These are phyloP conservation scores for Globisporangium canariense DNA, from an alignment of 352 stramenopile genomes.

Conservation along the genomic window DNA sequence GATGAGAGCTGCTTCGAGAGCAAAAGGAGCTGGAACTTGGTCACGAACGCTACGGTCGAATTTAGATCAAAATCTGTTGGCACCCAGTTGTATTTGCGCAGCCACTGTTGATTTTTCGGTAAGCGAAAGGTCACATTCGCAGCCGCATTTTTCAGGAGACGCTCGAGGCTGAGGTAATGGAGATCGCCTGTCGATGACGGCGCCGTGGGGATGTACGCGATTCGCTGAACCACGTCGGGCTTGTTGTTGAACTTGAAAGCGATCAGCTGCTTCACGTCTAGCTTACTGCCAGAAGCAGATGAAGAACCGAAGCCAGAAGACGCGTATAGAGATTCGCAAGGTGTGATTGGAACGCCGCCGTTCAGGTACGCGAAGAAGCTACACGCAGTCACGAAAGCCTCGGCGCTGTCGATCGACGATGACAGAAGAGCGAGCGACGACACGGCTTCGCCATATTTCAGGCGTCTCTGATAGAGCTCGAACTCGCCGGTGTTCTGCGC, in stretches of 20 bases:
- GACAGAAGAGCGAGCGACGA: not conserved
- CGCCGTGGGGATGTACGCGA: conserved; percentile 3
- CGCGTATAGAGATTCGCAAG: not conserved
- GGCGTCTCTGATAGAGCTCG: not conserved
- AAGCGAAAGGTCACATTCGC: not conserved
- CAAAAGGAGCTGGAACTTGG: conserved; percentile 1
- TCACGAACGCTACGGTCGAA: conserved; percentile 1
- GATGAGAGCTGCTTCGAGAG: not conserved
- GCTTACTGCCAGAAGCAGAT: not conserved
- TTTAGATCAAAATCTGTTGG: not conserved
- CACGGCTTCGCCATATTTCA: not conserved
- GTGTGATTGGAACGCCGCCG: not conserved
- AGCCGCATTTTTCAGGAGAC: not conserved
- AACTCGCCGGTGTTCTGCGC: not conserved
- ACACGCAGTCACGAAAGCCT: not conserved
- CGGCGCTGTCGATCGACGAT: not conserved
- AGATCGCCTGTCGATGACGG: conserved; percentile 1
- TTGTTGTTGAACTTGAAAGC: conserved; percentile 8
- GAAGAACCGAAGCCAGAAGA: not conserved
- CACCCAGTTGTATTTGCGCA: conserved; percentile 5
- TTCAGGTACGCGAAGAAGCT: conserved; percentile 5
- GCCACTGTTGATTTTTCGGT: not conserved
- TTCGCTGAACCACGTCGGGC: conserved; percentile 1
- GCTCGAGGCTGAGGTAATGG: not conserved
- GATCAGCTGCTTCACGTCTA: conserved; percentile 3